A percentile compares a stretch with the other conserved stretches of the same genome.
These are phyloP conservation scores for Leishmania martiniquensis DNA, from an alignment of 208 protist species.

Conservation along the genomic window DNA sequence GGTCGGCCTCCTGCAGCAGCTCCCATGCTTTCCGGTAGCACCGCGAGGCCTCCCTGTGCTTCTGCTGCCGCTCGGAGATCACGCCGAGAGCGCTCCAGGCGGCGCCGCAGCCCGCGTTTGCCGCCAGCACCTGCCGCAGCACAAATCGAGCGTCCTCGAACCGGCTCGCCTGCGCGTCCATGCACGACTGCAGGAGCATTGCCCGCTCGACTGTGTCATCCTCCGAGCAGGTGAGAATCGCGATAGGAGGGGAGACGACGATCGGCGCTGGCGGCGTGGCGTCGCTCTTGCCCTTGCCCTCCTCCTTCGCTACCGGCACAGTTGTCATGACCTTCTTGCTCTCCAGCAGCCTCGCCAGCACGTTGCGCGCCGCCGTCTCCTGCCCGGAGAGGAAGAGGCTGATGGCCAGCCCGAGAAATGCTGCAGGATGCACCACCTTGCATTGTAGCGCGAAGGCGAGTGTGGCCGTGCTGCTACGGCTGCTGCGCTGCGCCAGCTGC, in stretches of 20 bases:
- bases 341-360: slow-evolving; percentile 37
- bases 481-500: slow-evolving; percentile 23
- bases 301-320: slow-evolving; percentile 6
- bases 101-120: slow-evolving; percentile 78
- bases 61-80: slow-evolving; percentile 87
- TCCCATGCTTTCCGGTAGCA: slow-evolving; percentile 95
- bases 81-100: slow-evolving; percentile 91
- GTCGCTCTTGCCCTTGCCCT: slow-evolving; percentile 7
- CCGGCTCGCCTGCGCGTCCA: slow-evolving; percentile 83
- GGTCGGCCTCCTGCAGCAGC: slow-evolving; percentile 82
- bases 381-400: slow-evolving; percentile 79
- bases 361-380: slow-evolving; percentile 70
- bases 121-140: slow-evolving; percentile 62
- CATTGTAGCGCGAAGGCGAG: slow-evolving; percentile 45
- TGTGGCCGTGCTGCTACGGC: slow-evolving; percentile 26
- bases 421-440: slow-evolving; percentile 50
- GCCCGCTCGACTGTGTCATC: slow-evolving; percentile 72
- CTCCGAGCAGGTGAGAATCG: slow-evolving; percentile 29
- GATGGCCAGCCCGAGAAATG: slow-evolving; percentile 80
- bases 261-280: neutral
- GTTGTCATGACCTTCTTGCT: slow-evolving; percentile 17
- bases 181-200: slow-evolving; percentile 87
- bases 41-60: slow-evolving; percentile 90
- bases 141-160: slow-evolving; percentile 75
- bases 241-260: slow-evolving; percentile 6